These are phyloP conservation scores for Pyrus hybrid DNA, from an alignment of 331 rosid species.

Conservation along the genomic window DNA sequence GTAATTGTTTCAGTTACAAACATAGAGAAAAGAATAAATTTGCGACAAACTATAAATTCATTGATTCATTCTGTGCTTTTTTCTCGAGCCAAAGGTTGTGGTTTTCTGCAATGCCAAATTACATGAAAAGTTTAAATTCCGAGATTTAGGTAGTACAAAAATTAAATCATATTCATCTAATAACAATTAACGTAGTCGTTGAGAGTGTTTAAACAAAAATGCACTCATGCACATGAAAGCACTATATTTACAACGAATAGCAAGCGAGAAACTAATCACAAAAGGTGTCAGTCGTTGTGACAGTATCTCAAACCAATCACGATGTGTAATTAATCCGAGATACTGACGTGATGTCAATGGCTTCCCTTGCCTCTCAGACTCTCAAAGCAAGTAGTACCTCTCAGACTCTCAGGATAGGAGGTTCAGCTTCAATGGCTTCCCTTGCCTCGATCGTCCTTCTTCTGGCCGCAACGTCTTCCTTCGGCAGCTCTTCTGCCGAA, in stretches of 20 bases:
- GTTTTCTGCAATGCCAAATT: background rate
- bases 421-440: constrained; percentile 33
- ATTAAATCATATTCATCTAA: too few species aligned
- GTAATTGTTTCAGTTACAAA: background rate
- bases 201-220: too few species aligned
- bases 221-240: too few species aligned
- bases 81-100: background rate
- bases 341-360: too few species aligned
- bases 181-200: too few species aligned
- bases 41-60: background rate
- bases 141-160: too few species aligned
- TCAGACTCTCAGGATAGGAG: background rate
- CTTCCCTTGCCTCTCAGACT: too few species aligned
- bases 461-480: constrained; percentile 4
- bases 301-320: too few species aligned
- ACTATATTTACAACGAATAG: too few species aligned
- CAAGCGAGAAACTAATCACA: too few species aligned
- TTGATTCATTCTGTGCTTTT: constrained; percentile 2
- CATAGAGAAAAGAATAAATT: background rate
- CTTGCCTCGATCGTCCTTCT: constrained; percentile 24
- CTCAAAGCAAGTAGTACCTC: background rate
- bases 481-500: constrained; percentile 18
- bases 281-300: too few species aligned
- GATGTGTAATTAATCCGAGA: too few species aligned
- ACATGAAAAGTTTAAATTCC: background rate